Base-by-base conservation (phyloP, 306 rosid genomes). In the Rubus idaeus region DNA sequence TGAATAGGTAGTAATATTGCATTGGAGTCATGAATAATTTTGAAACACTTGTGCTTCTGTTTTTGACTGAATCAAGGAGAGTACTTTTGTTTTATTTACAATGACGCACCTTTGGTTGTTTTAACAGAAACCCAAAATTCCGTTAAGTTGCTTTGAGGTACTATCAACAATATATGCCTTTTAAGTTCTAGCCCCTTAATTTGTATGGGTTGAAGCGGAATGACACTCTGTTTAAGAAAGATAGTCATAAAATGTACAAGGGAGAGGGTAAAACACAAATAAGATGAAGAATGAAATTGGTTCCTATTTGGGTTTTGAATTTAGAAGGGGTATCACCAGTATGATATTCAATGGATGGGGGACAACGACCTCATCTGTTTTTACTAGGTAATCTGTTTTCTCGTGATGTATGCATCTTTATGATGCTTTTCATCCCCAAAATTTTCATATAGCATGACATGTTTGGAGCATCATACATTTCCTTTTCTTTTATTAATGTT, bases 391-490 rank as follows among this genome's bases (percentile, higher is more conserved):
- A 45, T 45, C 10, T 45, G 49, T 45, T 45, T 11, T 37, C 23
- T 52, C 44, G 40, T 9, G 26, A 51, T 16, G 8, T 45, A 45
- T 51, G 18, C 56, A 51, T 51, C 18, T 51, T 51, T 51, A 13
- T 51, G 56, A 18, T 65, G 47, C 49, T 65, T 3, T 65, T 45
- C 4, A 65, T 65, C 49, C 40, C 50, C 17, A 14, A 72, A 63
- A 35, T 18, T n/a, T 52, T 72, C 49, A 30, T 51, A 37, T 45
- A 42, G 57, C 20, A 8, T 71, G 17, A 35, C 3, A 41, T 45
- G 1, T 70, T 68, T 45, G 56, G 50, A n/a, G 53, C 47, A 61
- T 68, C 37, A 76, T 82, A 68, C 37, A 21, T 9, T 18, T 11
- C 9, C 8, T 40, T 42, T 74, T 26, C 5, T 4, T 7, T 62